Evolutionary conservation across 176 grass and related monocot species (phyloP).

Genomic region (maize (Zea mays)): DNA sequence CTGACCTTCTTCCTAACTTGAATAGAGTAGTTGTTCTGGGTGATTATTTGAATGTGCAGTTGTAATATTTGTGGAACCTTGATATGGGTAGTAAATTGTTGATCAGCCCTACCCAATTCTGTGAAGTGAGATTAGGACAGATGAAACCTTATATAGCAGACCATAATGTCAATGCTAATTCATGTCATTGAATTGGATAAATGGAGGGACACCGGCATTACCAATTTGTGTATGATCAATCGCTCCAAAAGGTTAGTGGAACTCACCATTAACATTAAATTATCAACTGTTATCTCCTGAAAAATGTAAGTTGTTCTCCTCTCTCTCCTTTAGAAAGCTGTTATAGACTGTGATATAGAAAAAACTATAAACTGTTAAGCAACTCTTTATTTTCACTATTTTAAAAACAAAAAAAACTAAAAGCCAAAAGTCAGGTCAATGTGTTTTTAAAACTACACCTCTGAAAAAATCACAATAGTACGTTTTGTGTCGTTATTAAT

Average conservation of each 20-base stretch:
- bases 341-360: too few species aligned
- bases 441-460: too few species aligned
- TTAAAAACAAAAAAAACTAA: too few species aligned
- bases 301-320: neutral
- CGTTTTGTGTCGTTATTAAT: too few species aligned
- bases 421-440: too few species aligned
- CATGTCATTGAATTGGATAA: slow-evolving; percentile 79
- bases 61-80: slow-evolving; percentile 71
- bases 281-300: neutral
- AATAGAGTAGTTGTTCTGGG: slow-evolving; percentile 66
- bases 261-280: neutral
- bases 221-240: slow-evolving; percentile 29
- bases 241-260: slow-evolving; percentile 60
- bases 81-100: slow-evolving; percentile 60
- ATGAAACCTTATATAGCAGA: slow-evolving; percentile 53
- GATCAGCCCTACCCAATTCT: slow-evolving; percentile 62
- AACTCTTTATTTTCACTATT: too few species aligned
- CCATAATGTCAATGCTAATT: slow-evolving; percentile 42
- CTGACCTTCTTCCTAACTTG: slow-evolving; percentile 74
- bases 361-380: too few species aligned
- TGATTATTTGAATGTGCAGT: slow-evolving; percentile 85
- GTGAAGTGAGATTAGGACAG: slow-evolving; percentile 30
- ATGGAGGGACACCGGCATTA: slow-evolving; percentile 69
- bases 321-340: too few species aligned
- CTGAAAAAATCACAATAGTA: too few species aligned